Evolutionary conservation across 2,329 filamentous ascomycete species (phyloP).

Genomic region (Talaromyces sp.): DNA sequence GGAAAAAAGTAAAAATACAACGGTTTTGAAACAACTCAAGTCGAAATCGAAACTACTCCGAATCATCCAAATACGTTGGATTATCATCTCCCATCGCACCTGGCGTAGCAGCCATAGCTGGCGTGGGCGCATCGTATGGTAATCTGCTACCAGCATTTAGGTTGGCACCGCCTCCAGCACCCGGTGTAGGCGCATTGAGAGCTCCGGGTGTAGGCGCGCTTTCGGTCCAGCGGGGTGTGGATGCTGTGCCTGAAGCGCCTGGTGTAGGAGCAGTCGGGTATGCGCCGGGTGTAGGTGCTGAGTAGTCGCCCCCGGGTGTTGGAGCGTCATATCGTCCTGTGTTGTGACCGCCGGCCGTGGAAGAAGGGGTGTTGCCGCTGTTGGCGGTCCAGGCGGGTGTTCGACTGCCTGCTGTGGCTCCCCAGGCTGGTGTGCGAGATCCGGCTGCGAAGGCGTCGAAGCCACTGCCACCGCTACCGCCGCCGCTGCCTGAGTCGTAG

Average conservation of each 20-base stretch:
- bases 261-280: slow-evolving; percentile 61
- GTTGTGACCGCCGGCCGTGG: slow-evolving; percentile 26
- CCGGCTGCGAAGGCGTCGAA: slow-evolving; percentile 65
- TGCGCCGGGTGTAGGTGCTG: slow-evolving; percentile 64
- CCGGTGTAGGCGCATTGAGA: slow-evolving; percentile 44
- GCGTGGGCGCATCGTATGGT: slow-evolving; percentile 46
- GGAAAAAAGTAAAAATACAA: neutral
- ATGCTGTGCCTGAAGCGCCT: slow-evolving; percentile 59
- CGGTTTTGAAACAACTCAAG: neutral
- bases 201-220: slow-evolving; percentile 47
- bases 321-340: slow-evolving; percentile 65
- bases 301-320: slow-evolving; percentile 64
- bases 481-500: slow-evolving; percentile 53
- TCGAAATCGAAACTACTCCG: neutral
- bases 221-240: slow-evolving; percentile 49
- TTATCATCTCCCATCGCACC: slow-evolving; percentile 17
- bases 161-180: slow-evolving; percentile 27
- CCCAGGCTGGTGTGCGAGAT: slow-evolving; percentile 73
- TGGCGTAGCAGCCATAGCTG: slow-evolving; percentile 28
- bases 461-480: slow-evolving; percentile 57
- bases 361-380: slow-evolving; percentile 27
- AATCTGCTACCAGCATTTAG: neutral
- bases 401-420: slow-evolving; percentile 50
- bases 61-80: slow-evolving; percentile 18
- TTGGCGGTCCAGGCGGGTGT: slow-evolving; percentile 45